Conservation (phyloP, 345 rosid genomes). For the Dimocarpus longan region DNA sequence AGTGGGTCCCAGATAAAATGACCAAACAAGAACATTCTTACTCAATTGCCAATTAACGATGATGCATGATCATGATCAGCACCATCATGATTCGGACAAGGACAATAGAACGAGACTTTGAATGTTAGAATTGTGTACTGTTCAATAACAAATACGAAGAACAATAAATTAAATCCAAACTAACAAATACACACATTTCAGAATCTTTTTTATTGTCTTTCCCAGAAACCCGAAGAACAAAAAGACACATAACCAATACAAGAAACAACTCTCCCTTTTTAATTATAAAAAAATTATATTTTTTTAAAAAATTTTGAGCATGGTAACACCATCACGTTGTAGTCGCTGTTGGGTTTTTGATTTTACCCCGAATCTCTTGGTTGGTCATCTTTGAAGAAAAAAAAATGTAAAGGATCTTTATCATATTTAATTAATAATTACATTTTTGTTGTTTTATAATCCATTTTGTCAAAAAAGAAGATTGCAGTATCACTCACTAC, state of each 20-base stretch:
- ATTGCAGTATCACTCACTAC: background rate
- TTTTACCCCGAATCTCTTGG: background rate
- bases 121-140: slow-evolving; percentile 14
- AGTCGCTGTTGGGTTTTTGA: slow-evolving; percentile 29
- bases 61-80: slow-evolving; percentile 3
- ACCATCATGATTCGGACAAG: slow-evolving; percentile 7
- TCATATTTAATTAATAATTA: slow-evolving; percentile 6
- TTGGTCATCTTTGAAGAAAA: slow-evolving; percentile 16
- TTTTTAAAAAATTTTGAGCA: slow-evolving; percentile 13
- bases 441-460: too few relatives aligned
- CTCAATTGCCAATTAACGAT: background rate
- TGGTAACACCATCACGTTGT: slow-evolving; percentile 19
- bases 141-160: background rate
- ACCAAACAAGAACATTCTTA: slow-evolving; percentile 21
- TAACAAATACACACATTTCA: background rate
- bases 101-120: slow-evolving; percentile 8
- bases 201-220: slow-evolving; percentile 15
- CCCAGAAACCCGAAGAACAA: slow-evolving; percentile 25
- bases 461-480: slow-evolving; percentile 5
- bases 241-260: slow-evolving; percentile 2
- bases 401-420: background rate
- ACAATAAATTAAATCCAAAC: background rate
- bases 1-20: slow-evolving; percentile 29
- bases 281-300: too few relatives aligned
- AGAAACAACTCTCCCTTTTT: background rate